A percentile compares a stretch with the other conserved stretches of the same genome.
These are phyloP conservation scores for Cytospora paraplurivora DNA, from an alignment of 2,329 filamentous ascomycete species.

Conservation along the genomic window DNA sequence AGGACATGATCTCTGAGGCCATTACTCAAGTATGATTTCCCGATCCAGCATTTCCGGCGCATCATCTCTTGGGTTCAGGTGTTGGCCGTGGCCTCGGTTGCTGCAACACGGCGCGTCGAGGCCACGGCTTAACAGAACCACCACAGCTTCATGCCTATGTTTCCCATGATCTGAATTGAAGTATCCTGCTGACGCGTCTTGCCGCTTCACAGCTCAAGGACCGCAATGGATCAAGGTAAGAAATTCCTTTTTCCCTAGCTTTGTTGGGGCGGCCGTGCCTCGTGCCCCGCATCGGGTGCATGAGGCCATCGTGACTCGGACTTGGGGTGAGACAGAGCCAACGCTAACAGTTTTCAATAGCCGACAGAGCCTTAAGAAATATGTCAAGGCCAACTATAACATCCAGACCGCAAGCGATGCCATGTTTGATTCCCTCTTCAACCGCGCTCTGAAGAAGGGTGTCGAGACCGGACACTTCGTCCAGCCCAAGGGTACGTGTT, in stretches of 20 bases:
- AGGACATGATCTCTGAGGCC: slow-evolving; percentile 67
- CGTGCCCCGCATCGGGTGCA: slow-evolving; percentile 27
- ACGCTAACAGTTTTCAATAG: slow-evolving; percentile 41
- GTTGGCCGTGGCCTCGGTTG: slow-evolving; percentile 13
- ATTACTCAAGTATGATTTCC: slow-evolving; percentile 59
- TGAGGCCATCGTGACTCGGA: slow-evolving; percentile 28
- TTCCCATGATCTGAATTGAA: too few species aligned
- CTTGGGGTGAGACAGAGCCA: slow-evolving; percentile 14
- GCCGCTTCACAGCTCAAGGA: slow-evolving; percentile 57
- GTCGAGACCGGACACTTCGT: slow-evolving; percentile 85
- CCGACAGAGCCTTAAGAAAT: slow-evolving; percentile 64
- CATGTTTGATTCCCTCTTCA: slow-evolving; percentile 75
- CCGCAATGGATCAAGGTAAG: slow-evolving; percentile 59
- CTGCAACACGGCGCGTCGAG: slow-evolving; percentile 3
- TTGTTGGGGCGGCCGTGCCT: slow-evolving; percentile 26
- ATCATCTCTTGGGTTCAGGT: slow-evolving; percentile 34
- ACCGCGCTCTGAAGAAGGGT: slow-evolving; percentile 79
- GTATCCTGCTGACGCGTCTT: slow-evolving; percentile 44
- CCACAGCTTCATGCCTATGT: not conserved
- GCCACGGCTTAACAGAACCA: slow-evolving; percentile 8
- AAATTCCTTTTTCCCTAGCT: slow-evolving; percentile 1
- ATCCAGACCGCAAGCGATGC: slow-evolving; percentile 47
- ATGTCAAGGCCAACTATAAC: slow-evolving; percentile 58
- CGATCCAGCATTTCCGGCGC: slow-evolving; percentile 42
- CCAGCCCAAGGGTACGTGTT: slow-evolving; percentile 81